A percentile compares a stretch with the other conserved stretches of the same genome.
These are phyloP conservation scores for Geotrichum phurueaensis DNA, from an alignment of 1,139 yeast species.

Conservation along the genomic window DNA sequence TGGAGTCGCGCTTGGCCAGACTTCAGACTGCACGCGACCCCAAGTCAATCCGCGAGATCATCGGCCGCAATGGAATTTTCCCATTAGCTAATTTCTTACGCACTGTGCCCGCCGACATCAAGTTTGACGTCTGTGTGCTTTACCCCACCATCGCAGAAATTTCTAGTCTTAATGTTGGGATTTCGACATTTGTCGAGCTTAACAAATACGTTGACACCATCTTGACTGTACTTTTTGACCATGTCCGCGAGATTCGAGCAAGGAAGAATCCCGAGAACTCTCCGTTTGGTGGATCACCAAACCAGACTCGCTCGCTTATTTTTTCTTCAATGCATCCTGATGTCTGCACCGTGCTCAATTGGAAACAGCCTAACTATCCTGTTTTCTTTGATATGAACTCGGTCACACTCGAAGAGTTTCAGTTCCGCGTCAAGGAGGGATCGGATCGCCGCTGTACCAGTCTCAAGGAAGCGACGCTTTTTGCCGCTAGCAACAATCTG, in stretches of 20 bases:
- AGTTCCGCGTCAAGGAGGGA: conserved; percentile 25
- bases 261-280: conserved; percentile 17
- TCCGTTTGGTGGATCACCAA: conserved; percentile 19
- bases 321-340: conserved; percentile 82
- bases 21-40: conserved; percentile 20
- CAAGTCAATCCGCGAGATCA: conserved; percentile 36
- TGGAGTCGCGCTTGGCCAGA: conserved; percentile 1
- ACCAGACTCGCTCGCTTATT: conserved; percentile 54
- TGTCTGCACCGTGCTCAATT: conserved; percentile 84
- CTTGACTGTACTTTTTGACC: conserved; percentile 66
- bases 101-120: conserved; percentile 51
- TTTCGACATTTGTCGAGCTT: conserved; percentile 43
- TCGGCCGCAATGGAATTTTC: conserved; percentile 37
- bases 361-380: conserved; percentile 98
- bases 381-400: conserved; percentile 73
- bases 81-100: conserved; percentile 58
- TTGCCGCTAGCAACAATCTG: conserved; percentile 75
- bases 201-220: conserved; percentile 73
- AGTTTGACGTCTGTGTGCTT: conserved; percentile 69
- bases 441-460: conserved; percentile 46
- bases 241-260: conserved; percentile 44
- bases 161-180: conserved; percentile 43
- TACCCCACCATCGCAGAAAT: conserved; percentile 74
- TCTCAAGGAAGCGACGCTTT: conserved; percentile 57
- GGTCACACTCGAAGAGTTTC: conserved; percentile 32